Base-by-base conservation (phyloP, 192 early-diverging fungal species). In the Physocladia obscura region DNA sequence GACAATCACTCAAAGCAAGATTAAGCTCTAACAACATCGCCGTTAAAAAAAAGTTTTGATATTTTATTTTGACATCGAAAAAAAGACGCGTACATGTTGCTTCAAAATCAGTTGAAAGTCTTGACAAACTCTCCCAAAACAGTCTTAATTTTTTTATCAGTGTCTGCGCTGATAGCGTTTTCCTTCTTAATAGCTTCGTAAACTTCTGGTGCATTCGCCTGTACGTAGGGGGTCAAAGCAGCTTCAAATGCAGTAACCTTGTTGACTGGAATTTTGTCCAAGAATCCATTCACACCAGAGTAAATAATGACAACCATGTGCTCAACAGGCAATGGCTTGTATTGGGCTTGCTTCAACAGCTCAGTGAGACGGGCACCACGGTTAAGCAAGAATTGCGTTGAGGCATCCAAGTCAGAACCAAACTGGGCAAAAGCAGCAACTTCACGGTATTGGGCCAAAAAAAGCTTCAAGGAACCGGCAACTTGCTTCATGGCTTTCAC, bases 401-500 rank as follows among this genome's bases (percentile, higher is more conserved):
- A 97, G 74, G 96, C 95, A 87, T 99, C 97, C 70, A 99, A 88
- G 88, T 99, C 97, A 61, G 96, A 98, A 83, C 97, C 97, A 86
- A 99, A 99, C 88, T 99, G 97, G 74, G 97, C 94, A 78, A 99
- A 98, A 54, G 97, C 97, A 70, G 96, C 97, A 59, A 99, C 93
- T 89, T 98, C 97, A 93, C 97, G 95, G 90, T 97, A 96, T 51
- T 73, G 69, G 70, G 97, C 97, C 74, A 99, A 87, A 90, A 93
- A 98, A 74, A 99, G 92, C 90, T 99, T 99, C 74, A 99, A 87
- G 77, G 97, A 98, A 80, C 97, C 97, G 74, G 96, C 96, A 75
- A 99, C 96, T 86, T 99, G 96, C 89, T 95, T 94, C 97, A 99
- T 99, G 73, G 97, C 96, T 90, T 98, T 97, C 83, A 95, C 95